Conservation (phyloP, 140 eudicot genomes). For the Cichorium intybus region DNA sequence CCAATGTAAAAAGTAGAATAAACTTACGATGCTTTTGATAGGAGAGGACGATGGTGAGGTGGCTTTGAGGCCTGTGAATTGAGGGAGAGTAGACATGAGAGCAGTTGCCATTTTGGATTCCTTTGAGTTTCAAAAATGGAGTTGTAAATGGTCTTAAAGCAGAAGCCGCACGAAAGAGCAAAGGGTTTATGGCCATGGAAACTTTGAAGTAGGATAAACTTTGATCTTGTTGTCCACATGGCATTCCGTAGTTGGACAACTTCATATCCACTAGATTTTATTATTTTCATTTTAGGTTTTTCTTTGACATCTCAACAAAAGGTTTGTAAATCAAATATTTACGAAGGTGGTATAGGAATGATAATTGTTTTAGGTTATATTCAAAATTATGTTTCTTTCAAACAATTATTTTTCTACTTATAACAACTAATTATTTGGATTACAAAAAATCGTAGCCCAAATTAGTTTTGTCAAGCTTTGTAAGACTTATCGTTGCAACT, state of each 20-base stretch:
- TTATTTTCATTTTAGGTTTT: neutral
- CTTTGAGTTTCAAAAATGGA: conserved; percentile 1
- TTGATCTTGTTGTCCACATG: conserved; percentile 51
- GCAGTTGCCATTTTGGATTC: conserved; percentile 57
- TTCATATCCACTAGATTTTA: conserved; percentile 45
- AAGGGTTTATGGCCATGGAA: conserved; percentile 52
- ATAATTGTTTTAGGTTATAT: too few relatives aligned
- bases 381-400: neutral
- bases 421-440: neutral
- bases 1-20: neutral
- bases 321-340: neutral
- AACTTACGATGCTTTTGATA: conserved; percentile 56
- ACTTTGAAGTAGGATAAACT: conserved; percentile 46
- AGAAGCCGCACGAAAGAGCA: conserved; percentile 51
- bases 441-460: neutral
- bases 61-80: conserved; percentile 70
- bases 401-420: neutral
- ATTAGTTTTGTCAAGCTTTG: neutral
- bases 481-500: too few relatives aligned
- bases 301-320: neutral
- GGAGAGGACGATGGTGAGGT: conserved; percentile 45
- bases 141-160: conserved; percentile 9
- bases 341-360: too few relatives aligned
- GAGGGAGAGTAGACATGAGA: conserved; percentile 76
- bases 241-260: conserved; percentile 35